These are phyloP conservation scores for Fusarium drepaniforme DNA, from an alignment of 2,329 filamentous ascomycete genomes.

Conservation along the genomic window DNA sequence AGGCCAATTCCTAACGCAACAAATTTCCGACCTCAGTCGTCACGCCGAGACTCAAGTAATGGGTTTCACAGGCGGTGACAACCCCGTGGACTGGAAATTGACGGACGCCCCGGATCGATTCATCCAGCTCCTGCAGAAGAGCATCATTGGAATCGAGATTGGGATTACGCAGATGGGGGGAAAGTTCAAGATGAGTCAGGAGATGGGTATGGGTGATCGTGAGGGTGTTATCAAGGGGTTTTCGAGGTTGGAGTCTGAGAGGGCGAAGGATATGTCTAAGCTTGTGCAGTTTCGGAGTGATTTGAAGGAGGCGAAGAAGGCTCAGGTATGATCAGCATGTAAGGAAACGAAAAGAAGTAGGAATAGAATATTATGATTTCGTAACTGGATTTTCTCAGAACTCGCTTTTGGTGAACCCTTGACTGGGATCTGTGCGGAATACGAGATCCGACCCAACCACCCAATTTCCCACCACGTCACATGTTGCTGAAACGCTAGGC, in stretches of 20 bases:
- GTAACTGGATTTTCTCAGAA: not conserved
- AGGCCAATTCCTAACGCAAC: constrained; percentile 57
- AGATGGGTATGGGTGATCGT: constrained; percentile 63
- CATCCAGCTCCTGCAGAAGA: constrained; percentile 68
- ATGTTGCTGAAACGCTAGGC: not conserved
- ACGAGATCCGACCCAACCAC: not conserved
- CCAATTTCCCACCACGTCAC: not conserved
- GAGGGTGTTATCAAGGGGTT: constrained; percentile 71
- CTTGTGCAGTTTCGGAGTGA: constrained; percentile 49
- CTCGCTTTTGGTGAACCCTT: not conserved
- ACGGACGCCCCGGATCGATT: constrained; percentile 68
- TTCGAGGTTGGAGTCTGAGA: constrained; percentile 47
- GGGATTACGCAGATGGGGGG: constrained; percentile 66
- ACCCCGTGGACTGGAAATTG: constrained; percentile 64
- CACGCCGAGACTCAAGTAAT: constrained; percentile 67
- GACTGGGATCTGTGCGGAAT: not conserved
- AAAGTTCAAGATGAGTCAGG: constrained; percentile 78
- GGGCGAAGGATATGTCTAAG: constrained; percentile 46
- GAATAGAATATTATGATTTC: not conserved
- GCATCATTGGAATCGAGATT: constrained; percentile 72
- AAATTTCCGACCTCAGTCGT: constrained; percentile 65
- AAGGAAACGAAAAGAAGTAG: not conserved
- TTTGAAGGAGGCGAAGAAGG: constrained; percentile 40
- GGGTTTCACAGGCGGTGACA: constrained; percentile 60
- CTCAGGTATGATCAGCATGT: not conserved